These are phyloP conservation scores for Barnettozyma sp. DNA, from an alignment of 805 yeast species.

Conservation along the genomic window DNA sequence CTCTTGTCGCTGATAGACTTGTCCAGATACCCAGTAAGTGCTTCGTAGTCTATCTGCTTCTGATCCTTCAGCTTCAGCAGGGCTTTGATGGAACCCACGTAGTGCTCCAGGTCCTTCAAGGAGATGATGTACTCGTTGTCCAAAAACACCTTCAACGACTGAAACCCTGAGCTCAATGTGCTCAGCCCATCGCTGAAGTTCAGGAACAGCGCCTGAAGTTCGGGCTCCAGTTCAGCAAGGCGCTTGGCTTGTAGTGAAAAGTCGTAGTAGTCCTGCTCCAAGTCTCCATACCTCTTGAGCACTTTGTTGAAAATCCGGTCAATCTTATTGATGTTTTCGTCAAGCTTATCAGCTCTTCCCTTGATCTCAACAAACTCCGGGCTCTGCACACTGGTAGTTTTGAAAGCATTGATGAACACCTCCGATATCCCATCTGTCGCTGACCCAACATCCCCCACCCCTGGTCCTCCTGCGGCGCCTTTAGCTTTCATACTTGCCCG, in stretches of 20 bases:
- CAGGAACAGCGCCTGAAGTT: slow-evolving; percentile 29
- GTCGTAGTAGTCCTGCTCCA: slow-evolving; percentile 65
- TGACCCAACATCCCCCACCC: slow-evolving; percentile 14
- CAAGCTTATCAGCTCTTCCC: slow-evolving; percentile 76
- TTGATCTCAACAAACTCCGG: slow-evolving; percentile 78
- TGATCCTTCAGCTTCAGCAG: slow-evolving; percentile 82
- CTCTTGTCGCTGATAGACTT: slow-evolving; percentile 66
- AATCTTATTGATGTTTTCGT: slow-evolving; percentile 71
- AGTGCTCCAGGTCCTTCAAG: slow-evolving; percentile 82
- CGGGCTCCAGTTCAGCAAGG: slow-evolving; percentile 52
- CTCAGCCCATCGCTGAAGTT: slow-evolving; percentile 43
- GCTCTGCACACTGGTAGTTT: slow-evolving; percentile 58
- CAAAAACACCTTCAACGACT: slow-evolving; percentile 41
- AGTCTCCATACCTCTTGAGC: slow-evolving; percentile 62
- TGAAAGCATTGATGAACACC: slow-evolving; percentile 88
- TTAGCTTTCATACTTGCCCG: slow-evolving; percentile 45
- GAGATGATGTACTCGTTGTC: slow-evolving; percentile 81
- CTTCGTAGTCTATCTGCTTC: slow-evolving; percentile 87
- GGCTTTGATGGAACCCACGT: slow-evolving; percentile 54
- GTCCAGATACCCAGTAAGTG: slow-evolving; percentile 66
- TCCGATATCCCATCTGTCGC: slow-evolving; percentile 74
- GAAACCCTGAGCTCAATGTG: slow-evolving; percentile 36
- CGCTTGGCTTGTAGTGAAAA: slow-evolving; percentile 65
- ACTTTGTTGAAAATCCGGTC: slow-evolving; percentile 74
- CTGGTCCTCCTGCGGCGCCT: too few species aligned